Evolutionary conservation across 176 grass and related monocot species (phyloP).

Genomic region (Rhipidocladum racemiflorum): DNA sequence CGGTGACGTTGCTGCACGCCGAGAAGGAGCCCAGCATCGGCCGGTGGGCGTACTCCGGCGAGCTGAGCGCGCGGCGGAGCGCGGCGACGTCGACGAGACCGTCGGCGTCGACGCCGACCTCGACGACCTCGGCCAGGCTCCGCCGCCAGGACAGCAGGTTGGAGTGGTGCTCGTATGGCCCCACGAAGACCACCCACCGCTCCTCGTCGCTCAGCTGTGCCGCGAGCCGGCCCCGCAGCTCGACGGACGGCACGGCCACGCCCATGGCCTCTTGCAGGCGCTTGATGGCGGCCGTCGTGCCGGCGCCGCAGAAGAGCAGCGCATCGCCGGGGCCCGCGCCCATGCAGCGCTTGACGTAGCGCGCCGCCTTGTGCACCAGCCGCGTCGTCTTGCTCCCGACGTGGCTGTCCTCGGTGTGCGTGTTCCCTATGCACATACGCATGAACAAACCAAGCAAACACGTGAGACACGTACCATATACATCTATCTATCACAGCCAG

Average conservation of each 20-base stretch:
- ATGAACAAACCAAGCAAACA: not conserved
- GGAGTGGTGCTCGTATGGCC: constrained; percentile 85
- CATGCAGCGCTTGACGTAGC: constrained; percentile 75
- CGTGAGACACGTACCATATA: not conserved
- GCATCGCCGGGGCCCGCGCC: constrained; percentile 47
- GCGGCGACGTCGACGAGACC: constrained; percentile 54
- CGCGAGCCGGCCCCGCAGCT: constrained; percentile 30
- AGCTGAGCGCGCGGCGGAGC: constrained; percentile 30
- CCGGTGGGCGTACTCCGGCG: constrained; percentile 26
- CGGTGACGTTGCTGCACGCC: constrained; percentile 86
- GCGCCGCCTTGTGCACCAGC: constrained; percentile 48
- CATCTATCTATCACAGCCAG: not conserved
- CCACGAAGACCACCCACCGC: constrained; percentile 76
- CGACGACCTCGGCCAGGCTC: constrained; percentile 68
- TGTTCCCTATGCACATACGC: constrained; percentile 55
- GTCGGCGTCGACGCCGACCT: constrained; percentile 48
- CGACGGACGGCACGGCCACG: constrained; percentile 30
- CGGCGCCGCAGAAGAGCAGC: constrained; percentile 69
- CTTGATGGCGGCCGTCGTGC: constrained; percentile 71
- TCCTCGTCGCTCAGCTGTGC: constrained; percentile 43
- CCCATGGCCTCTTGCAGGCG: constrained; percentile 79
- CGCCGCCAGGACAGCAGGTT: constrained; percentile 83
- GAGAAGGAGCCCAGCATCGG: constrained; percentile 89
- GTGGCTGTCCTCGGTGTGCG: constrained; percentile 77
- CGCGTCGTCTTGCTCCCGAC: constrained; percentile 73